phyloP scores from a whole-genome alignment of 192 early-diverging fungal genomes.

The Coemansia sp. region DNA sequence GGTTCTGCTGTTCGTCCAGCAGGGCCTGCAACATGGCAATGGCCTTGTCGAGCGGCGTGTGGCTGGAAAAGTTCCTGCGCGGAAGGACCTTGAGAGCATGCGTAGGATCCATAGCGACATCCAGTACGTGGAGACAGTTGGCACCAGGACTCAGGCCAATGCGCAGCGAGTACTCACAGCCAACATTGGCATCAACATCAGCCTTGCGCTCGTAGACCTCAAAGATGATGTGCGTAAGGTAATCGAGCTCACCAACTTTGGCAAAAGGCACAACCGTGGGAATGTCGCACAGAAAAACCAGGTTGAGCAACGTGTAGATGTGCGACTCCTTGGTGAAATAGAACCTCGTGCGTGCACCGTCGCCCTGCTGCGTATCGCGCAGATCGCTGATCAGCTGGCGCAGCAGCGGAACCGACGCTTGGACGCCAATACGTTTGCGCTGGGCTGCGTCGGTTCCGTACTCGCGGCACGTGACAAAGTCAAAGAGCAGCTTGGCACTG shows the following conservation, averaged over 20 bases:
- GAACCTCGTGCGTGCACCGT: conserved; percentile 62
- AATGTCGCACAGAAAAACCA: conserved; percentile 84
- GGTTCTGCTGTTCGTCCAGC: conserved; percentile 40
- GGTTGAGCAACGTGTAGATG: conserved; percentile 89
- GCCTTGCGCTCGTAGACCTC: conserved; percentile 88
- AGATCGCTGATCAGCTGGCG: conserved; percentile 79
- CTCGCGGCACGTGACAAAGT: conserved; percentile 91
- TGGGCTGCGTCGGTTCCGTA: conserved; percentile 86
- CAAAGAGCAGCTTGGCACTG: conserved; percentile 83
- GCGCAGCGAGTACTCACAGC: conserved; percentile 83
- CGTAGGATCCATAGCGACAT: conserved; percentile 75
- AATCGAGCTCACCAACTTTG: conserved; percentile 87
- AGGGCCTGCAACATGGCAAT: conserved; percentile 59
- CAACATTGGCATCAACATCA: conserved; percentile 37
- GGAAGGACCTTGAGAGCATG: conserved; percentile 86
- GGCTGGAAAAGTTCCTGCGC: conserved; percentile 83
- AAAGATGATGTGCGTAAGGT: conserved; percentile 96
- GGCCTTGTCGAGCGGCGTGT: conserved; percentile 75
- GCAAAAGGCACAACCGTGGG: conserved; percentile 65
- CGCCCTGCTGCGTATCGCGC: conserved; percentile 14
- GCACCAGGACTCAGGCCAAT: conserved; percentile 91
- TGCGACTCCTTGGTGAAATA: conserved; percentile 98
- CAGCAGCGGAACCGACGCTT: conserved; percentile 74
- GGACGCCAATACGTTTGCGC: conserved; percentile 81
- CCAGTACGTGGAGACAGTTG: conserved; percentile 85